Percentiles rank a stretch among this genome's conserved stretches.
These are phyloP conservation scores for Botrytis paeoniae DNA, from an alignment of 2,329 filamentous ascomycete species.

Conservation along the genomic window DNA sequence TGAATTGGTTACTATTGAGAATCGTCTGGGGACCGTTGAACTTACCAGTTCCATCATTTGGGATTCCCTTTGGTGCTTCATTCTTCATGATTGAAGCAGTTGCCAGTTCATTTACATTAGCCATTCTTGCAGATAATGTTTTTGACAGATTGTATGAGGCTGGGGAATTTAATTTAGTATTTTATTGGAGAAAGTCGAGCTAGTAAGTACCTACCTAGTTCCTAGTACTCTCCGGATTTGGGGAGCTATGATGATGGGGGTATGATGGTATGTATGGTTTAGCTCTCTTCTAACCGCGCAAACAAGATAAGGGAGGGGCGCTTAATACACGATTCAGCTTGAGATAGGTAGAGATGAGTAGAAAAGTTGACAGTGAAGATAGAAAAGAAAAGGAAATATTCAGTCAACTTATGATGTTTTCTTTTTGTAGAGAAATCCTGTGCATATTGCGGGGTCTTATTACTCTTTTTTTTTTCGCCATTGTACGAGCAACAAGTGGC, in stretches of 20 bases:
- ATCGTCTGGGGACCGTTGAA: conserved; percentile 7
- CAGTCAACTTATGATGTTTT: background rate
- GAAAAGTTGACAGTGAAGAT: background rate
- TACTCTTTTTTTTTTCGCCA: background rate
- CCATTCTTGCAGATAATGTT: conserved; percentile 31
- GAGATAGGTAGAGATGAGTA: background rate
- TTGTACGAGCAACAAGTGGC: background rate
- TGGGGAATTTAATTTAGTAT: background rate
- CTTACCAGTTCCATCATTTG: conserved; percentile 71
- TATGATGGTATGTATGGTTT: conserved; percentile 9
- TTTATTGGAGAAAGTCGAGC: conserved; percentile 8
- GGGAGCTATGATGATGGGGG: conserved; percentile 18
- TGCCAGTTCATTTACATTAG: conserved; percentile 31
- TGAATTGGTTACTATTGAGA: conserved; percentile 41
- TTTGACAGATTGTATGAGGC: background rate
- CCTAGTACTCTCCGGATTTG: conserved; percentile 2
- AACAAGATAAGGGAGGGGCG: conserved; percentile 6
- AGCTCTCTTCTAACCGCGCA: conserved; percentile 13
- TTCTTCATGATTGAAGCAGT: conserved; percentile 32
- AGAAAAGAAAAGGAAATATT: background rate
- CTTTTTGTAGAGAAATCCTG: background rate
- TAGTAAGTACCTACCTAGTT: background rate
- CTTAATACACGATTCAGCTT: background rate
- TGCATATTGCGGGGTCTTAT: background rate
- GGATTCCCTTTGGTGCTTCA: conserved; percentile 49